Base-by-base conservation (phyloP, 2,329 filamentous ascomycete genomes). In the Clarireedia sp. region DNA sequence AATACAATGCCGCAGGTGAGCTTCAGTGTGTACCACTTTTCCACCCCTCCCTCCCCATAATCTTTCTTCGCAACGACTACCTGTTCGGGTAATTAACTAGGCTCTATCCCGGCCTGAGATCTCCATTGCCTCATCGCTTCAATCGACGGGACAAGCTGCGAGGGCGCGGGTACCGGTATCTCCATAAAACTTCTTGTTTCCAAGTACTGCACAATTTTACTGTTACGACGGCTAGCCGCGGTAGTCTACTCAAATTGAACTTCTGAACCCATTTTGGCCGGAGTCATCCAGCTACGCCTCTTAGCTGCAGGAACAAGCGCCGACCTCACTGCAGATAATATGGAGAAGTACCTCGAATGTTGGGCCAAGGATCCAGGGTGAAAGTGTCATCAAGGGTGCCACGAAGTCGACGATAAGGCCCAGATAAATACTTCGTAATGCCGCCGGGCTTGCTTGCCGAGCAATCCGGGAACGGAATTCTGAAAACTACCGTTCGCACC, bases 281-380 rank as follows among this genome's bases (percentile, higher is more conserved):
- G 36, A 36, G 16, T 29, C 45, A 54, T 44, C 52, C 52, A 58
- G 59, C 63, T 58, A 63, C 64, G 64, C 63, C 65, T 54, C 59
- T 46, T 24, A 48, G 49, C 62, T 66, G 64, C 65, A 67, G 64
- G 62, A 63, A 65, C 65, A 65, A 63, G 62, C 65, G 61, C 62
- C 56, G 50, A 46, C 46, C 33, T 47, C 19, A 21, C 17, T 57
- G 55, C 54, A 46, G 36, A 38, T 36, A 51, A 55, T 26, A 49
- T 17, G 51, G 51, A 54, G 51, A 54, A 54, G 17, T 26, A 40
- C 19, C n/a, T 48, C 51, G 43, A 36, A 44, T 37, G 26, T 23
- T 16, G 6, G 23, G 51, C 33, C 51, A 48, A 54, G 37, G 2
- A 40, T 21, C 40, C 23, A 41, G 36, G 51, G 51, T 36, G 26